phyloP scores from a whole-genome alignment of 1,139 yeast species.

The Kodamaea anthophila region DNA sequence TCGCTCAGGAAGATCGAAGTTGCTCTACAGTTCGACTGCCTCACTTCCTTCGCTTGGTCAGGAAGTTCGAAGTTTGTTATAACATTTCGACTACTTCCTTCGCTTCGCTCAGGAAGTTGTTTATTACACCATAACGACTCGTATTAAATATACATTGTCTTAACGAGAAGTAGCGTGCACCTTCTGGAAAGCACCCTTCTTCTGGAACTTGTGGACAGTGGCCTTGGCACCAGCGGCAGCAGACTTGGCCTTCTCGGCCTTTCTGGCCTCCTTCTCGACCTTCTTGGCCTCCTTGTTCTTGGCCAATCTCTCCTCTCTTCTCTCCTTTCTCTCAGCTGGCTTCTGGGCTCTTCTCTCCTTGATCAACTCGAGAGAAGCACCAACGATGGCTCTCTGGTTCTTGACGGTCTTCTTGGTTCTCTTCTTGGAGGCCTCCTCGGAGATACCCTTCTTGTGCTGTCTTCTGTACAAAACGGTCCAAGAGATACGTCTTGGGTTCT shows the following conservation, averaged over 20 bases:
- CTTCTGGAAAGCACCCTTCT: constrained; percentile 94
- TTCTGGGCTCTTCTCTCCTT: constrained; percentile 95
- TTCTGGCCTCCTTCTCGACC: constrained; percentile 89
- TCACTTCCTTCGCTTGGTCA: no score
- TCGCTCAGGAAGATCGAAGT: no score
- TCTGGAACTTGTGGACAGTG: constrained; percentile 76
- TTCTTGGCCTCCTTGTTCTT: constrained; percentile 95
- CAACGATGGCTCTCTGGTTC: constrained; percentile 98
- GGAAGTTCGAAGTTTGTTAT: no score
- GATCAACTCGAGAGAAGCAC: constrained; percentile 97
- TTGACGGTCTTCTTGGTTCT: constrained; percentile 96
- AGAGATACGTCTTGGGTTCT: constrained; percentile 99
- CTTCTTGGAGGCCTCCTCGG: constrained; percentile 97
- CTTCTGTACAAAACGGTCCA: constrained; percentile 99
- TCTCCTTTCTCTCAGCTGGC: constrained; percentile 98
- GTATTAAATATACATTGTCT: constrained; percentile 21
- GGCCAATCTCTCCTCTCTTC: constrained; percentile 86
- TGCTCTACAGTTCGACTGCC: no score
- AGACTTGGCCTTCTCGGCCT: constrained; percentile 85
- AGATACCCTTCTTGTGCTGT: constrained; percentile 99
- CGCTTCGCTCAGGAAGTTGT: no score
- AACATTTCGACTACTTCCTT: no score
- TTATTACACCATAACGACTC: no score
- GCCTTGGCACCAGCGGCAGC: constrained; percentile 63
- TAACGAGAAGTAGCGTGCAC: constrained; percentile 96